These are phyloP conservation scores for Aphanomyces invadans DNA, from an alignment of 352 stramenopile species.

Conservation along the genomic window DNA sequence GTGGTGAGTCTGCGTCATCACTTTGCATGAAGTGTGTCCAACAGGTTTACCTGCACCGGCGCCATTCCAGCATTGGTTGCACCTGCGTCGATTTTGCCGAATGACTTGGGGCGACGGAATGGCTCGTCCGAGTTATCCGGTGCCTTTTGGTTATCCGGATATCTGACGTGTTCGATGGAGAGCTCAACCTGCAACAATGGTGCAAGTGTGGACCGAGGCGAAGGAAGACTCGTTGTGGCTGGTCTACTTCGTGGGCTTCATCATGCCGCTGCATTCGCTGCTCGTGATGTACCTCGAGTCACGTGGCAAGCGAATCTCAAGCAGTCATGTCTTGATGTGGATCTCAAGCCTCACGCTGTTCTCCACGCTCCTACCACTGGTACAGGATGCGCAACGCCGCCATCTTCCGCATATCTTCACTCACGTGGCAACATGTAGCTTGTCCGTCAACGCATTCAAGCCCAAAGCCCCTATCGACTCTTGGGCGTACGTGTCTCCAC, in stretches of 20 bases:
- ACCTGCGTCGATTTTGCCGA: too few species aligned
- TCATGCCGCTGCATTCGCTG: conserved; percentile 2
- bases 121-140: too few species aligned
- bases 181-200: too few species aligned
- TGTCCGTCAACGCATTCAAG: neutral
- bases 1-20: too few species aligned
- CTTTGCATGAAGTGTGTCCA: too few species aligned
- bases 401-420: conserved; percentile 25
- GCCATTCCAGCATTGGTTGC: too few species aligned
- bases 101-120: too few species aligned
- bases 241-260: conserved; percentile 8
- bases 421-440: neutral
- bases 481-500: neutral
- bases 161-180: too few species aligned
- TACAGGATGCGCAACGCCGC: conserved; percentile 38
- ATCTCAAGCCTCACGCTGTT: conserved; percentile 2
- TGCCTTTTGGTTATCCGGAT: too few species aligned
- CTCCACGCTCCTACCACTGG: conserved; percentile 20
- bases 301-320: conserved; percentile 4
- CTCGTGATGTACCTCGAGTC: conserved; percentile 6
- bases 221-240: conserved; percentile 22
- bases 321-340: neutral
- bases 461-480: conserved; percentile 12
- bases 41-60: too few species aligned
- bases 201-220: conserved; percentile 11